A percentile compares a stretch with the other conserved stretches of the same genome.
These are phyloP conservation scores for Malus asiatica DNA, from an alignment of 306 rosid genomes.

Conservation along the genomic window DNA sequence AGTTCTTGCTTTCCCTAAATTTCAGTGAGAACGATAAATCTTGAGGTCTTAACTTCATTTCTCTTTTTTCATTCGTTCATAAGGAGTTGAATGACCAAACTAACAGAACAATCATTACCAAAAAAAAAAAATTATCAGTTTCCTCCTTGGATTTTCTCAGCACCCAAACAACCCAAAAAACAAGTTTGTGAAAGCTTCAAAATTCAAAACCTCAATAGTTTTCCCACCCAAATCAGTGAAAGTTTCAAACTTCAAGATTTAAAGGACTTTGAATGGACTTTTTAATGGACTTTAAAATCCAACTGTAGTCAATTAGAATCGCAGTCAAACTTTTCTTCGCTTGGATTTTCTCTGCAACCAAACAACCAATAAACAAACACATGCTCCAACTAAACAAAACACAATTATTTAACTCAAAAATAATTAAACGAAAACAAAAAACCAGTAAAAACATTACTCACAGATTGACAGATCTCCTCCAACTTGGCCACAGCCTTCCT, in stretches of 20 bases:
- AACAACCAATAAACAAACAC: neutral
- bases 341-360: neutral
- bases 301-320: neutral
- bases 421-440: neutral
- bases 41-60: neutral
- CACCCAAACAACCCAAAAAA: neutral
- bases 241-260: neutral
- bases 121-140: neutral
- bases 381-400: neutral
- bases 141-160: neutral
- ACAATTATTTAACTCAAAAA: neutral
- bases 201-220: too few relatives aligned
- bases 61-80: too few relatives aligned
- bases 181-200: neutral
- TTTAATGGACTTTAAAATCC: too few relatives aligned
- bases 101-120: neutral
- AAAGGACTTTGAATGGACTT: neutral
- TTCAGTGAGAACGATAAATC: neutral
- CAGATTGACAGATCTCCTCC: conserved; percentile 61
- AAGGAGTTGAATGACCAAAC: neutral
- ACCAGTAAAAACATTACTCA: conserved; percentile 25
- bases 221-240: neutral
- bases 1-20: neutral
- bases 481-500: conserved; percentile 52
- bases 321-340: neutral